Evolutionary conservation across 2,329 filamentous ascomycete genomes (phyloP), one percentile per base, ranked within the genome.

Genomic region (Arthrobotrys megalospora): DNA sequence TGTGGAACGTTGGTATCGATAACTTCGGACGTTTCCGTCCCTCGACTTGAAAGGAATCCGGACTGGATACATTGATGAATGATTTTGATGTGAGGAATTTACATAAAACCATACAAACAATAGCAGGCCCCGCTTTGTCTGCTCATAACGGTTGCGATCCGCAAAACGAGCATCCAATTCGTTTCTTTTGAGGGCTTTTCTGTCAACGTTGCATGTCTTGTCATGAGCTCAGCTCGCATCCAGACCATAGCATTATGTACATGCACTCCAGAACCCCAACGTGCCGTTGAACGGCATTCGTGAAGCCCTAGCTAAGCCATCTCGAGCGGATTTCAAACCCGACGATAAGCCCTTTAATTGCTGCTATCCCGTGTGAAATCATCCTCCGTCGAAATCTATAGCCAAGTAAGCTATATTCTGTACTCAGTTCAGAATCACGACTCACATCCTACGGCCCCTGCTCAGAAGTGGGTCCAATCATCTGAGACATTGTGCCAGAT

Each of bases 401-500:
- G 50, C 55, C 64, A 65, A 53, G 45, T 21, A 34, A 34, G 19
- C 47, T 55, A 67, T 63, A 36, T 43, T 75, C 38, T 69, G 71
- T 63, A 28, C 71, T 76, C 71, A 76, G 71, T 58, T 62, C 64
- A 76, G 71, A 76, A 55, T 76, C 71, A 69, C 55, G 64, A 63
- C 55, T 41, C 53, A 34, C 60, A 52, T 48, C n/a, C 24, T 36
- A 7, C 69, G 38, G 47, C 47, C 64, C 71, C 41, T 71, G 66
- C 52, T 43, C 34, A 60, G 66, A 36, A 70, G 73, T 70, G 73
- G 73, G 65, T 65, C 73, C 50, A 50, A 12, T 45, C 65, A 77
- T 77, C 62, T 77, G 73, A 77, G 73, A 77, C 73, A 77, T 60
- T 77, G 73, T 77, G 16, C 73, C 73, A 77, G 73, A 77, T 77